Conservation (phyloP, 768 basidiomycete genomes). For the Tubosaeta sp. region DNA sequence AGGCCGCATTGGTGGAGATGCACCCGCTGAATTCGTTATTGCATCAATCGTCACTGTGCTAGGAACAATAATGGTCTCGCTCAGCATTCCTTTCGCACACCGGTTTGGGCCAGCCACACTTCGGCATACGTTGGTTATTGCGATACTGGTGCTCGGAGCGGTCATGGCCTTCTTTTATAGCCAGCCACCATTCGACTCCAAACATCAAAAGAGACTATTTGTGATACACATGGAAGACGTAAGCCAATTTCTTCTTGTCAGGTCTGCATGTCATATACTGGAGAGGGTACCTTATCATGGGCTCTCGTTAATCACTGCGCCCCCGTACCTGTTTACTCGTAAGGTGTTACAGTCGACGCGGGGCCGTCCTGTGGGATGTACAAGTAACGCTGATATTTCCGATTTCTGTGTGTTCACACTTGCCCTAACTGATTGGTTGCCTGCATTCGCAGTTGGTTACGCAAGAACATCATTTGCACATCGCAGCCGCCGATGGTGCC, state of each 20-base stretch:
- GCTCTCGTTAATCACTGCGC: too few species aligned
- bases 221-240: conserved; percentile 86
- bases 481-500: conserved; percentile 79
- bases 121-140: conserved; percentile 37
- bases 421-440: conserved; percentile 1
- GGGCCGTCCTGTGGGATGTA: background rate
- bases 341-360: too few species aligned
- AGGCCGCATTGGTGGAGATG: conserved; percentile 76
- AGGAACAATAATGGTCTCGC: conserved; percentile 55
- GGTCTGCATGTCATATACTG: background rate
- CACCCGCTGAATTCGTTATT: conserved; percentile 86
- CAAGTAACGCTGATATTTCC: too few species aligned
- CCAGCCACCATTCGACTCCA: conserved; percentile 65
- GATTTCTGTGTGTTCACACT: background rate
- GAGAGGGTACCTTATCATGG: background rate
- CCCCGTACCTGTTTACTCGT: too few species aligned
- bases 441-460: conserved; percentile 55
- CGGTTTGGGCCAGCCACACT: conserved; percentile 51
- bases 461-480: conserved; percentile 67
- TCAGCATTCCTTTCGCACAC: conserved; percentile 67
- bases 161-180: conserved; percentile 59
- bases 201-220: conserved; percentile 87
- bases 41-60: conserved; percentile 67
- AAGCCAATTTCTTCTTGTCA: conserved; percentile 21
- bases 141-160: conserved; percentile 44